Evolutionary conservation across 352 stramenopile species (phyloP).

Genomic region (Phytophthora sojae): DNA sequence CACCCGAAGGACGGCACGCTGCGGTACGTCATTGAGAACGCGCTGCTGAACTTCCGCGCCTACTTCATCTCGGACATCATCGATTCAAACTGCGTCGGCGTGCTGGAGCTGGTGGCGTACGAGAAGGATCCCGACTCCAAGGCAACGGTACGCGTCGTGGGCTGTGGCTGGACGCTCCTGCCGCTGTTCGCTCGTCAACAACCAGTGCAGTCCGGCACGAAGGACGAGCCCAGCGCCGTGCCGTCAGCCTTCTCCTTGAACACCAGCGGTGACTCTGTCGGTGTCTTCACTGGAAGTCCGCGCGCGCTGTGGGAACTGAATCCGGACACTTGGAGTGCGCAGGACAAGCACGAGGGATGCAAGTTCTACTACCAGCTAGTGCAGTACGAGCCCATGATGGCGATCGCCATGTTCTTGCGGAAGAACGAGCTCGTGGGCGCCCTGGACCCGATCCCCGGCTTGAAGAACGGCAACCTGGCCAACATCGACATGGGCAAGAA

Average conservation of each 20-base stretch:
- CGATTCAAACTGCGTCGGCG: slow-evolving; percentile 90
- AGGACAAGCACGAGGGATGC: slow-evolving; percentile 62
- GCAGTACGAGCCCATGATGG: slow-evolving; percentile 65
- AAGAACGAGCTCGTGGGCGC: slow-evolving; percentile 91
- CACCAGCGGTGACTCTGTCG: slow-evolving; percentile 61
- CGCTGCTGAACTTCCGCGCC: slow-evolving; percentile 69
- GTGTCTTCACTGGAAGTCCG: slow-evolving; percentile 77
- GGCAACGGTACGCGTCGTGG: slow-evolving; percentile 70
- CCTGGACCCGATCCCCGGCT: slow-evolving; percentile 74
- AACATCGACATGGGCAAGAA: slow-evolving; percentile 77
- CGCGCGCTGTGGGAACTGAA: slow-evolving; percentile 74
- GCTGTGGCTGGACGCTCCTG: slow-evolving; percentile 94
- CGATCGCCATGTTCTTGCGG: slow-evolving; percentile 69
- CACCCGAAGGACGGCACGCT: slow-evolving; percentile 53
- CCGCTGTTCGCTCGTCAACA: slow-evolving; percentile 80
- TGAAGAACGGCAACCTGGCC: slow-evolving; percentile 76
- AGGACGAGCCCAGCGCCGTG: slow-evolving; percentile 15
- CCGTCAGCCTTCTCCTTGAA: slow-evolving; percentile 40
- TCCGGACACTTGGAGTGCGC: slow-evolving; percentile 57
- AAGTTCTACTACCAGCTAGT: slow-evolving; percentile 78
- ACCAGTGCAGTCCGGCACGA: slow-evolving; percentile 9
- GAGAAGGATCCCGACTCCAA: slow-evolving; percentile 86
- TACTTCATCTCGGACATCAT: slow-evolving; percentile 89
- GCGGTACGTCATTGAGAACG: slow-evolving; percentile 61
- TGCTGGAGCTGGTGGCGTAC: slow-evolving; percentile 94